Base-by-base conservation (phyloP, 352 stramenopile species). In the Phytophthora lateralis region DNA sequence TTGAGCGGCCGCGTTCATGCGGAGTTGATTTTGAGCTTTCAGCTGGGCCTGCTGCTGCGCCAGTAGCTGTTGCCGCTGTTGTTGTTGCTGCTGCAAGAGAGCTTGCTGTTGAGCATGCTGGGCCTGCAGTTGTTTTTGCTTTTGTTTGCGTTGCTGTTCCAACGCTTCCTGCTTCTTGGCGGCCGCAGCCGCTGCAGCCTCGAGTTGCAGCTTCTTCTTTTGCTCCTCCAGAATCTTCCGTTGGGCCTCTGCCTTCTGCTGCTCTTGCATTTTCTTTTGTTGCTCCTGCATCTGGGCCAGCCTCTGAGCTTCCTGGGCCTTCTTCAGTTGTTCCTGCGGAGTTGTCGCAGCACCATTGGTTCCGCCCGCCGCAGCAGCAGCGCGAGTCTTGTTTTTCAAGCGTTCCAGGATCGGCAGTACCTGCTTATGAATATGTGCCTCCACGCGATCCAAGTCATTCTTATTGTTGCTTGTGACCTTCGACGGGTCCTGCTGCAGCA, bases 381-480 rank as follows among this genome's bases (percentile, higher is more conserved):
- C 57, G 15, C 78, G 71, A 39, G 77, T 79, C 57, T 92, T 92
- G 57, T 86, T 88, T 65, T 91, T 90, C 17, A 94, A 60, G 7
- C 83, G 71, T 30, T 89, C 78, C 7, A 92, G 45, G 32, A 94
- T 92, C 15, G 85, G 85, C 34, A 94, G 55, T 46, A 94, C 85
- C 54, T 94, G 85, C 61, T 90, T 91, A 51, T 91, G 79, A 55
- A 94, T 93, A 46, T 93, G 82, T 21, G 81, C 78, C 55, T 94
- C 85, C 12, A 94, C 85, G 10, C 85, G 82, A 55, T 94, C 85
- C 30, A 94, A 55, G 49, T 91, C 82, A 24, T 85, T 87, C 56
- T 89, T 89, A 55, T 88, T 91, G 60, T 82, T 90, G 50, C 56
- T 90, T 30, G 80, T 90, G 4, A 79, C 69, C 52, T 94, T 94